Evolutionary conservation across 2,329 filamentous ascomycete species (phyloP).

Genomic region (Cladophialophora carrionii): DNA sequence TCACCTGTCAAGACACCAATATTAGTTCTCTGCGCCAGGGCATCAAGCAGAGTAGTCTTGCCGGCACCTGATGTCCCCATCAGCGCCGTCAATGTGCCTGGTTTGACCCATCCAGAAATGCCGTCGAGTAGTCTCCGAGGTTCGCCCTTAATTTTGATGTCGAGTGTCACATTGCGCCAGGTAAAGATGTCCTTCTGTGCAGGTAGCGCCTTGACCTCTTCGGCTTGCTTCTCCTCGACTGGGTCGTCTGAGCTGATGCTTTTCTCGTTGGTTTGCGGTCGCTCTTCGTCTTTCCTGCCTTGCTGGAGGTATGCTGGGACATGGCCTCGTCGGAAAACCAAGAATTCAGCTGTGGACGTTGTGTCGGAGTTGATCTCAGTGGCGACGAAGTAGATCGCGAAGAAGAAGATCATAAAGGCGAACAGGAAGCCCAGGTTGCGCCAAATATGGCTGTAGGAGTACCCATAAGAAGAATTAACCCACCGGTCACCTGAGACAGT

Average conservation of each 20-base stretch:
- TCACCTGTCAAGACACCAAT: slow-evolving; percentile 68
- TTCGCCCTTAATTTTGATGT: slow-evolving; percentile 61
- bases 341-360: slow-evolving; percentile 75
- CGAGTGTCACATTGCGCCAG: slow-evolving; percentile 61
- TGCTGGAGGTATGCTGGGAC: slow-evolving; percentile 53
- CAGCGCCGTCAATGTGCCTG: slow-evolving; percentile 58
- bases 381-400: slow-evolving; percentile 63
- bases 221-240: slow-evolving; percentile 52
- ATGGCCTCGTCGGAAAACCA: slow-evolving; percentile 72
- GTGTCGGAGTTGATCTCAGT: slow-evolving; percentile 67
- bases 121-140: slow-evolving; percentile 59
- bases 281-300: slow-evolving; percentile 35
- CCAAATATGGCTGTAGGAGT: slow-evolving; percentile 66
- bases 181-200: slow-evolving; percentile 50
- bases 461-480: slow-evolving; percentile 60
- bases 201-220: slow-evolving; percentile 39
- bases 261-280: slow-evolving; percentile 32
- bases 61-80: slow-evolving; percentile 68
- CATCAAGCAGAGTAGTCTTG: slow-evolving; percentile 65
- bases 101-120: slow-evolving; percentile 60
- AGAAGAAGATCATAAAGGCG: slow-evolving; percentile 67
- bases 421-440: slow-evolving; percentile 70
- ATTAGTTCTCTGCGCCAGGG: slow-evolving; percentile 58
- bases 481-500: slow-evolving; percentile 66
- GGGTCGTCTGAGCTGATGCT: slow-evolving; percentile 40